A percentile compares a stretch with the other conserved stretches of the same genome.
These are phyloP conservation scores for Herpotrichia juniperi DNA, from an alignment of 2,329 filamentous ascomycete genomes.

Conservation along the genomic window DNA sequence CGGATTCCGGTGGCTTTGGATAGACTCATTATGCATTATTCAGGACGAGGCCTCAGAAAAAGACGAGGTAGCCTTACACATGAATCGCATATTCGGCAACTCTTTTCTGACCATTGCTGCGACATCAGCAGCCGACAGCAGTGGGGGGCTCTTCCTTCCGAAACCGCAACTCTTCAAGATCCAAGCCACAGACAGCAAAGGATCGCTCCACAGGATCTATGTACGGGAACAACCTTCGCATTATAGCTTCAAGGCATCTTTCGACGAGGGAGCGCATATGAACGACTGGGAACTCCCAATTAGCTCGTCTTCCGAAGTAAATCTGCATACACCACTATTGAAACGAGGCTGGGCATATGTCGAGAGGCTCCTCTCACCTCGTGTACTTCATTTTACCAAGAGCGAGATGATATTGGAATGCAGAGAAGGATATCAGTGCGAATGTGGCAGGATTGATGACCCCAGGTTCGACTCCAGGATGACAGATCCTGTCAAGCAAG, in stretches of 20 bases:
- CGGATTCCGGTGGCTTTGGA: constrained; percentile 45
- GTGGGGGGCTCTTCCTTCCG: constrained; percentile 30
- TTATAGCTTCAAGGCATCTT: constrained; percentile 44
- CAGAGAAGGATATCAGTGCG: constrained; percentile 41
- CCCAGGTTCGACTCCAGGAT: constrained; percentile 35
- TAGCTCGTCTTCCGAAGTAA: constrained; percentile 36
- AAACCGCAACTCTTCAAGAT: constrained; percentile 37
- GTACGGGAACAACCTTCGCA: constrained; percentile 43
- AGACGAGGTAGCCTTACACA: constrained; percentile 30
- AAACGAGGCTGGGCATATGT: constrained; percentile 41
- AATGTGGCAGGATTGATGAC: constrained; percentile 42
- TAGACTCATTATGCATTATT: constrained; percentile 41
- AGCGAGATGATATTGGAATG: constrained; percentile 47
- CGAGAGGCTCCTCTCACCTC: constrained; percentile 38
- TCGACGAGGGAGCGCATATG: constrained; percentile 40
- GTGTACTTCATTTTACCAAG: constrained; percentile 41
- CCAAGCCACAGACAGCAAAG: constrained; percentile 40
- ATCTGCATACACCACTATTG: constrained; percentile 37
- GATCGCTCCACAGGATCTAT: constrained; percentile 36
- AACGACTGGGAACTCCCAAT: constrained; percentile 44
- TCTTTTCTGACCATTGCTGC: constrained; percentile 43
- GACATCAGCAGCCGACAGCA: constrained; percentile 37
- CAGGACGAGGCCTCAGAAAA: constrained; percentile 38
- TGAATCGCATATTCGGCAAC: constrained; percentile 38
- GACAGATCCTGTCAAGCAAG: constrained; percentile 42